phyloP scores from a whole-genome alignment of 2,329 filamentous ascomycete genomes.

The Curvularia verruculosa region DNA sequence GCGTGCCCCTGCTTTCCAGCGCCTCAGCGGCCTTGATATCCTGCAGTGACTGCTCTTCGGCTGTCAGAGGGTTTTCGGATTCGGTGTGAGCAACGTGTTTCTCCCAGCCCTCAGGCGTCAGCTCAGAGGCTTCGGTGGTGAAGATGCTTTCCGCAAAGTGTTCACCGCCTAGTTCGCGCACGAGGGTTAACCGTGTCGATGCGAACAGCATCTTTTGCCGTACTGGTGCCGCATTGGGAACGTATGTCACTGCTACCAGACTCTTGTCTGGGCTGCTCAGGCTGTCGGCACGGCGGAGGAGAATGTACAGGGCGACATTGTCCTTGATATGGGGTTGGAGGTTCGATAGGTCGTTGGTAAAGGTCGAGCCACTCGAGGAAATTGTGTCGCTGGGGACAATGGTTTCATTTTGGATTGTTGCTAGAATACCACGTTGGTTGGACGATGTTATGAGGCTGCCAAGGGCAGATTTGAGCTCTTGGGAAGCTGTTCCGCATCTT shows the following conservation, averaged over 20 bases:
- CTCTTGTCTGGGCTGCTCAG: constrained; percentile 47
- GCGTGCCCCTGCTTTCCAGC: constrained; percentile 73
- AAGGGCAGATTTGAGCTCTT: constrained; percentile 78
- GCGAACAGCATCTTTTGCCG: constrained; percentile 89
- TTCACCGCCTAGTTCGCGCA: constrained; percentile 77
- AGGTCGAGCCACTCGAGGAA: constrained; percentile 58
- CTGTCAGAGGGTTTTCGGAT: constrained; percentile 71
- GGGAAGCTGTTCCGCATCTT: constrained; percentile 61
- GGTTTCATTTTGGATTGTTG: constrained; percentile 70
- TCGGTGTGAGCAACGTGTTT: constrained; percentile 72
- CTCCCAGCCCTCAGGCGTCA: constrained; percentile 72
- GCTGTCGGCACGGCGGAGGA: constrained; percentile 70
- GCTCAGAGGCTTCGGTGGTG: constrained; percentile 70
- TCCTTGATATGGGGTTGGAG: constrained; percentile 69
- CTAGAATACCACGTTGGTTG: constrained; percentile 71
- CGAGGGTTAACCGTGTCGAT: constrained; percentile 74
- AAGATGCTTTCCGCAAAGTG: constrained; percentile 80
- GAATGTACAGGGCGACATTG: constrained; percentile 73
- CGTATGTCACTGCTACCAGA: constrained; percentile 74
- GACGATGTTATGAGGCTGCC: constrained; percentile 68
- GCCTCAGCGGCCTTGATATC: constrained; percentile 78
- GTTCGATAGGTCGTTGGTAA: constrained; percentile 67
- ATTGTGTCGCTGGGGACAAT: constrained; percentile 68
- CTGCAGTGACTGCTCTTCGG: constrained; percentile 74
- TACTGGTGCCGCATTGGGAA: constrained; percentile 78